phyloP scores from a whole-genome alignment of 1,284 basidiomycete species.

The Cryptococcus sp. region DNA sequence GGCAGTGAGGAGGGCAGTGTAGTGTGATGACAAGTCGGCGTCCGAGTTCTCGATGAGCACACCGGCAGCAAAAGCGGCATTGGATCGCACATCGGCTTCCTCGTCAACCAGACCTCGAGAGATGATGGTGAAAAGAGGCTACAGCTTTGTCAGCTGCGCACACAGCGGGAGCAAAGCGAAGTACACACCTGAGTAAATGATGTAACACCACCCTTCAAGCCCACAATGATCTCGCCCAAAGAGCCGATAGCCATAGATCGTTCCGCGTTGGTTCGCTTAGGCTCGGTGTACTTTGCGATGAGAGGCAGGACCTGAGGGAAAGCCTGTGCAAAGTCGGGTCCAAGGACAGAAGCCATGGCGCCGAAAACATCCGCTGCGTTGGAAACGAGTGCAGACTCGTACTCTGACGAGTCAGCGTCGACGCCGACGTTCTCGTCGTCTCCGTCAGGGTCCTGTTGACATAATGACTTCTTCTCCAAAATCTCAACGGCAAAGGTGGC shows the following conservation, averaged over 20 bases:
- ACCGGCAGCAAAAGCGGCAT: slow-evolving; percentile 92
- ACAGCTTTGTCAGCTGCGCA: not conserved
- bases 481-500: slow-evolving; percentile 78
- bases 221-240: slow-evolving; percentile 92
- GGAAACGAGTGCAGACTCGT: slow-evolving; percentile 92
- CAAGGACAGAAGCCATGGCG: slow-evolving; percentile 81
- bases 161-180: not conserved
- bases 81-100: slow-evolving; percentile 91
- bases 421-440: slow-evolving; percentile 80
- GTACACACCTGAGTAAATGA: slow-evolving; percentile 68
- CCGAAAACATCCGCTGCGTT: slow-evolving; percentile 94
- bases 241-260: slow-evolving; percentile 91
- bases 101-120: slow-evolving; percentile 78
- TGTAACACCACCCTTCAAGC: slow-evolving; percentile 84
- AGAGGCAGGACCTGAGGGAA: slow-evolving; percentile 86
- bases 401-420: slow-evolving; percentile 76
- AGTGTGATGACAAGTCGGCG: slow-evolving; percentile 81
- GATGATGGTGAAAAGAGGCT: slow-evolving; percentile 77
- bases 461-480: slow-evolving; percentile 87
- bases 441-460: slow-evolving; percentile 94
- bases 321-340: slow-evolving; percentile 78
- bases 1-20: slow-evolving; percentile 70
- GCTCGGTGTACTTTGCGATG: slow-evolving; percentile 89
- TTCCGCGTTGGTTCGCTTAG: slow-evolving; percentile 83
- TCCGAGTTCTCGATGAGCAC: slow-evolving; percentile 87